Base-by-base conservation (phyloP, 2,329 filamentous ascomycete species). In the Neopestalotiopsis sp. region DNA sequence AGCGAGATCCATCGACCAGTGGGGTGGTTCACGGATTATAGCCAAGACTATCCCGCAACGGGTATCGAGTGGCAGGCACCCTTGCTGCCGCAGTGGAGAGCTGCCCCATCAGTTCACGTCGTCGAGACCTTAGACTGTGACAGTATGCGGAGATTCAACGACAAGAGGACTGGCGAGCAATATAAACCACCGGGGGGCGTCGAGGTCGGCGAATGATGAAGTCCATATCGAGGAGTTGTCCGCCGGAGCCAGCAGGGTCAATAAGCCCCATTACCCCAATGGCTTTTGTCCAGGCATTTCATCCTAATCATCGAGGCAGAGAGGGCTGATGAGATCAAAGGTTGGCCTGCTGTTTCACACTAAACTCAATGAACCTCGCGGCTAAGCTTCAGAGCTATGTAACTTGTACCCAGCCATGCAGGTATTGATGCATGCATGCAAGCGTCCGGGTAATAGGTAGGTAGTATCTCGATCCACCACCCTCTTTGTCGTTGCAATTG, bases 61-160 rank as follows among this genome's bases (percentile, higher is more conserved):
- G 45, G 45, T 20, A 53, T 53, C 45, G 45, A 53, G 45, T 53
- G n/a, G 45, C 45, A n/a, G 45, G 45, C 45, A n/a, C 24, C 45
- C 45, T 53, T 17, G 45, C 20, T 53, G 45, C 45, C 45, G 45
- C 17, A n/a, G 45, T 53, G 45, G 45, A 20, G 17, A 53, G 45
- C 34, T n/a, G 45, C 45, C 45, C 45, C 45, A 53, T 53, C 45
- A 17, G 45, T 20, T 53, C 45, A 53, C 45, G 45, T 53, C 45
- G 17, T 53, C 45, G 45, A 53, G 45, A 17, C 45, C 20, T 20
- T 17, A 53, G 45, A 53, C 45, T 53, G 45, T 53, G 45, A 53
- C 45, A 53, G 45, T 17, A 53, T 53, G 45, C 45, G 45, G 45
- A 53, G 45, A 53, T 53, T 53, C 45, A 53, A 53, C 45, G n/a